Base-by-base conservation (phyloP, 2,329 filamentous ascomycete genomes). In the Aureobasidium sp. region DNA sequence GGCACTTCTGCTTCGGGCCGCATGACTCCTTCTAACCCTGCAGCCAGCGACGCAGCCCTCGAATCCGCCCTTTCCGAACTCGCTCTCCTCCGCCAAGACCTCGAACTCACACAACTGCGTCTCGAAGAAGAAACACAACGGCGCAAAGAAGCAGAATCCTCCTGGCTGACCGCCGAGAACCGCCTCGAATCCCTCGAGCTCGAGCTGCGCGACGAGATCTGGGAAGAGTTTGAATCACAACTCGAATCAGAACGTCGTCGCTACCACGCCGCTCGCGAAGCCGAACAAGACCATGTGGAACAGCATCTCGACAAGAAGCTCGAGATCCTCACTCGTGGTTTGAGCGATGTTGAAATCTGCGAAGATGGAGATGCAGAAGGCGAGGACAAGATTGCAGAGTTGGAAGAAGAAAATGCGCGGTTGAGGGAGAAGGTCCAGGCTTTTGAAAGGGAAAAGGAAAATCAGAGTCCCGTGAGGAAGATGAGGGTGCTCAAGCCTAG, bases 231-330 rank as follows among this genome's bases (percentile, higher is more conserved):
- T 77, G 94, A 99, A 69, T 78, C 82, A 62, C 83, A 84, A 11
- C 80, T 96, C 49, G 82, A 85, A 21, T 76, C 86, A 13, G 91
- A 96, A 71, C 83, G 89, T 71, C 81, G 83, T 10, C 80, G 89
- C n/a, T 96, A 90, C 88, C 87, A 93, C 70, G 82, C 81, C 0
- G 87, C 84, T 0, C 83, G 91, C 71, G 87, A 89, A 19, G 83
- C 87, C 5, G 91, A 96, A 72, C 69, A 77, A 60, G 91, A 95
- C 67, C 83, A 85, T 46, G 85, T 85, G 57, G 90, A 96, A 63
- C 89, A 89, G 70, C 90, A 95, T 73, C 82, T 94, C 69, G 92
- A 97, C 71, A 84, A 84, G 65, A 99, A 99, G 75, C 81, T 95
- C 8, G 93, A 90, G 62, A 80, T 90, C 23, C 75, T 89, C 35